Evolutionary conservation across 2,329 filamentous ascomycete genomes (phyloP).

Genomic region (Rosellinia necatrix): DNA sequence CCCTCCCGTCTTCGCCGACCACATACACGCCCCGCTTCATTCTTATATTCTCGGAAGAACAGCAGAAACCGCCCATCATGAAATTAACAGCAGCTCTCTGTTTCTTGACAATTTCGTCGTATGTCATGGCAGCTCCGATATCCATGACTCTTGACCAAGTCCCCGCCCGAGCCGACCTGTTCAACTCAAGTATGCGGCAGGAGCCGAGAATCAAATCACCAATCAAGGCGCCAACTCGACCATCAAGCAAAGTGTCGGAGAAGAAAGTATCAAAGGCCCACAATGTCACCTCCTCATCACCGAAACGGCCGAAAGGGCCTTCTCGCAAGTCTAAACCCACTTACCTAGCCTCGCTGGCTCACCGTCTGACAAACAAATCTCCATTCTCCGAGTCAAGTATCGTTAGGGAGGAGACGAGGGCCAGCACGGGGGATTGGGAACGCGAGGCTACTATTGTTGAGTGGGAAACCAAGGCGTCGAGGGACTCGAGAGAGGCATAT

Average conservation of each 20-base stretch:
- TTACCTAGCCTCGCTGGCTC: conserved; percentile 31
- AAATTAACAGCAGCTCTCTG: conserved; percentile 21
- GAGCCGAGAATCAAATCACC: conserved; percentile 11
- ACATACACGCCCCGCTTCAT: neutral
- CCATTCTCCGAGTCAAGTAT: conserved; percentile 38
- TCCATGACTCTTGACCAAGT: conserved; percentile 7
- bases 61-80: conserved; percentile 20
- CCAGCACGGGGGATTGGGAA: conserved; percentile 30
- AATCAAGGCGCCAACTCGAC: conserved; percentile 1
- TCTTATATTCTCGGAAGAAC: neutral
- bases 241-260: neutral
- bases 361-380: conserved; percentile 26
- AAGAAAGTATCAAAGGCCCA: conserved; percentile 11
- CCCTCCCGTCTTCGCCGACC: neutral
- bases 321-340: conserved; percentile 5
- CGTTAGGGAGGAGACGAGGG: conserved; percentile 37
- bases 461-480: conserved; percentile 36
- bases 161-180: conserved; percentile 8
- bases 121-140: conserved; percentile 19
- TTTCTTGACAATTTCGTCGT: conserved; percentile 24
- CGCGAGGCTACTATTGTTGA: conserved; percentile 37
- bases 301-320: conserved; percentile 1
- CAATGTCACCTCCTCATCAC: neutral
- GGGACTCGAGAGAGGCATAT: conserved; percentile 35
- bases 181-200: conserved; percentile 1